Evolutionary conservation across 2,329 filamentous ascomycete genomes (phyloP).

Genomic region (Phaeosphaeriaceae sp.): DNA sequence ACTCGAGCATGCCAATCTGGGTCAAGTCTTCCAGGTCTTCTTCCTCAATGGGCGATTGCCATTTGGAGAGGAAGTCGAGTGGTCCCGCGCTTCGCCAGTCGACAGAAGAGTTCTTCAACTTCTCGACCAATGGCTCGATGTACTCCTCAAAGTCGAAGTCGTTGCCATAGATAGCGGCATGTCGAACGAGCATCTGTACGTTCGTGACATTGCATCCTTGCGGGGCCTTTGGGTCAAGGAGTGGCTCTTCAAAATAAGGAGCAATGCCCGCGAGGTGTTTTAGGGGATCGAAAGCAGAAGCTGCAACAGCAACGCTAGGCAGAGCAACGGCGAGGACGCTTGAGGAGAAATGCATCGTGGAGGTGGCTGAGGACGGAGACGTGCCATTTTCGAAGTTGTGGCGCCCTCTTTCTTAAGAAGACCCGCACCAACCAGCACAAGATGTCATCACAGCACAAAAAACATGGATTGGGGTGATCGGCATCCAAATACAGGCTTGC

Average conservation of each 20-base stretch:
- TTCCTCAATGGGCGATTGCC: conserved; percentile 65
- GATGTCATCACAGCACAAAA: conserved; percentile 7
- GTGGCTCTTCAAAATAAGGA: conserved; percentile 60
- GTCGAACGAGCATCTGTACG: conserved; percentile 55
- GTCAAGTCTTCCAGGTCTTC: conserved; percentile 68
- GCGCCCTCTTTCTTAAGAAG: conserved; percentile 1
- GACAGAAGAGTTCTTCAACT: conserved; percentile 66
- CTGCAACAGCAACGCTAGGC: conserved; percentile 35
- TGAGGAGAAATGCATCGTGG: conserved; percentile 23
- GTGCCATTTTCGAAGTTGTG: conserved; percentile 7
- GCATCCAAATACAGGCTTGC: conserved; percentile 2
- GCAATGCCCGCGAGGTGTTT: conserved; percentile 60
- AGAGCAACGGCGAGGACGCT: conserved; percentile 33
- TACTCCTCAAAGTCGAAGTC: conserved; percentile 62
- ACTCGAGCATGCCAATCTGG: conserved; percentile 67
- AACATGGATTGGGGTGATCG: background rate
- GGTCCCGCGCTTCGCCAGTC: conserved; percentile 66
- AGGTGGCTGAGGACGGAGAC: conserved; percentile 10
- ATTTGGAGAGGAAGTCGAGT: conserved; percentile 64
- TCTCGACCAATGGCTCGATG: conserved; percentile 61
- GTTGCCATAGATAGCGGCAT: conserved; percentile 62
- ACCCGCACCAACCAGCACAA: background rate
- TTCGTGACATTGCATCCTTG: conserved; percentile 60
- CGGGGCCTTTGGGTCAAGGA: conserved; percentile 56
- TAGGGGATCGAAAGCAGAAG: conserved; percentile 57